phyloP scores from a whole-genome alignment of 2,329 filamentous ascomycete species.

The Aspergillus amoenus region DNA sequence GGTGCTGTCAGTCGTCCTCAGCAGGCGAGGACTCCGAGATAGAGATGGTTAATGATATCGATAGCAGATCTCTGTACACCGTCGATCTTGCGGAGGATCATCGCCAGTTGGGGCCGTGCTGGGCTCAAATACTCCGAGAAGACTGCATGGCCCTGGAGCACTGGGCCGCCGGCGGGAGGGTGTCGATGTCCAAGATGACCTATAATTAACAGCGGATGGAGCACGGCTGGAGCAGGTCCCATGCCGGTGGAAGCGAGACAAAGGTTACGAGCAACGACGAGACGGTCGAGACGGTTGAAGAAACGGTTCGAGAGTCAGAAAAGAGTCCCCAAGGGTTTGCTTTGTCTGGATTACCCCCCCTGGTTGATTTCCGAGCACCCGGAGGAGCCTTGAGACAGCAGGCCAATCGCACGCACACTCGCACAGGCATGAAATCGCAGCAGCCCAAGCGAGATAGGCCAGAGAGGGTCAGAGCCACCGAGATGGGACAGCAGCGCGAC shows the following conservation, averaged over 20 bases:
- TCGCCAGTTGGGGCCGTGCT: constrained; percentile 7
- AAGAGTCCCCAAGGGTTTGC: no score
- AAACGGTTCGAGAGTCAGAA: no score
- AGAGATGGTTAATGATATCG: neutral
- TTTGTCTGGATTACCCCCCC: no score
- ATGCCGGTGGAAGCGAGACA: neutral
- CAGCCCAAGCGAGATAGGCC: no score
- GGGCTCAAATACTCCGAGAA: constrained; percentile 4
- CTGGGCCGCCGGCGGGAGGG: no score
- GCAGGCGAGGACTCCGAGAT: neutral
- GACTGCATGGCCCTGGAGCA: neutral
- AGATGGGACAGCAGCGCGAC: neutral
- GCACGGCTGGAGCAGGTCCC: neutral
- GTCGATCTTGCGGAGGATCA: constrained; percentile 6
- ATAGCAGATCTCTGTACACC: constrained; percentile 1
- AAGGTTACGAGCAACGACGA: neutral
- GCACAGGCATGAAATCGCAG: no score
- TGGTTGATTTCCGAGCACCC: no score
- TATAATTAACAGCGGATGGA: neutral
- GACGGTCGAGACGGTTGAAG: no score
- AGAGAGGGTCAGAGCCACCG: no score
- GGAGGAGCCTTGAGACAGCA: no score
- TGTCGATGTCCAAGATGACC: neutral
- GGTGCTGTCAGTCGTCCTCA: neutral
- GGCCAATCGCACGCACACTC: no score